Evolutionary conservation across 805 yeast species (phyloP).

Genomic region (Zygoascus ofunaensis): DNA sequence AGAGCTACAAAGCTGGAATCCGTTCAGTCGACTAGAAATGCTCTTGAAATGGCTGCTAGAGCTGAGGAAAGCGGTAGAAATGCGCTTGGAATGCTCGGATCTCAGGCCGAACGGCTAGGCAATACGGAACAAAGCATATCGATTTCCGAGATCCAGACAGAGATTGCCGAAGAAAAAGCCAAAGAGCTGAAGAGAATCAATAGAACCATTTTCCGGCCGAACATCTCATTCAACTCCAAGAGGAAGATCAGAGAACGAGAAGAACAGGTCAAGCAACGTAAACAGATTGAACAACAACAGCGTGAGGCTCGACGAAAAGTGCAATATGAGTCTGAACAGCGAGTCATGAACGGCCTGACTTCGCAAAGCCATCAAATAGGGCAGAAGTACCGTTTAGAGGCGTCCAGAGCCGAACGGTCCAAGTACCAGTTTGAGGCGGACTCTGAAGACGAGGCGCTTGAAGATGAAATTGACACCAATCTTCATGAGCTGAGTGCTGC

Average conservation of each 20-base stretch:
- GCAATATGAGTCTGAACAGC: constrained; percentile 55
- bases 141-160: constrained; percentile 70
- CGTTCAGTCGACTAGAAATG: constrained; percentile 75
- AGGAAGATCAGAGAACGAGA: constrained; percentile 68
- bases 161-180: constrained; percentile 75
- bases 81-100: constrained; percentile 83
- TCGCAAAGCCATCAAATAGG: constrained; percentile 22
- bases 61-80: constrained; percentile 71
- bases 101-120: constrained; percentile 82
- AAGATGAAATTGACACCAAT: constrained; percentile 75
- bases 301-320: constrained; percentile 52
- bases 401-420: constrained; percentile 38
- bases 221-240: constrained; percentile 70
- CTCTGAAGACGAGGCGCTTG: constrained; percentile 88
- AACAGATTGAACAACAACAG: constrained; percentile 51
- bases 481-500: constrained; percentile 66
- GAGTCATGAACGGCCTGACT: constrained; percentile 46
- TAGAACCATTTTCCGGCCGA: constrained; percentile 72
- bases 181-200: constrained; percentile 69
- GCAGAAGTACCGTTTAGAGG: constrained; percentile 20
- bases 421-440: constrained; percentile 81
- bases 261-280: constrained; percentile 51
- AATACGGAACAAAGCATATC: constrained; percentile 70
- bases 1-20: constrained; percentile 81
- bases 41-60: constrained; percentile 59